Evolutionary conservation across 2,329 filamentous ascomycete genomes (phyloP).

Genomic region (Fusarium sp.): DNA sequence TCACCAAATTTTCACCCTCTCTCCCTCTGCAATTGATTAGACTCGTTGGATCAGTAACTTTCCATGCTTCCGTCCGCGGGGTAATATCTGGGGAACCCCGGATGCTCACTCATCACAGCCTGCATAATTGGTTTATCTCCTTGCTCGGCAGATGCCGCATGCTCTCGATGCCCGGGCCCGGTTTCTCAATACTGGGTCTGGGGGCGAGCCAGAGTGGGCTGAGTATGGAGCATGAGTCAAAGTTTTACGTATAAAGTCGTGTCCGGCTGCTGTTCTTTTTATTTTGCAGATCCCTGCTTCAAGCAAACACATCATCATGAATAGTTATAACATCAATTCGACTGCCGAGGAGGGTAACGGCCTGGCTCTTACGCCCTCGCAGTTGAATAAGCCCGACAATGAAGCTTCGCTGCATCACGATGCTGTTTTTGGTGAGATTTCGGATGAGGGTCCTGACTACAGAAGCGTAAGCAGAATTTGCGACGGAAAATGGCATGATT

Average conservation of each 20-base stretch:
- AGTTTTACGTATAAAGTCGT: conserved; percentile 2
- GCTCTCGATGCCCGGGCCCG: background rate
- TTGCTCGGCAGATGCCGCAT: background rate
- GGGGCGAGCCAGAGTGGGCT: conserved; percentile 3
- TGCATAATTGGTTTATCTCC: background rate
- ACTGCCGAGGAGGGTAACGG: background rate
- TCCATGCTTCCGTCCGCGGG: background rate
- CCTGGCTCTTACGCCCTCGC: background rate
- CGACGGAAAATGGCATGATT: background rate
- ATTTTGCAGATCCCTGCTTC: background rate
- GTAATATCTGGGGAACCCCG: background rate
- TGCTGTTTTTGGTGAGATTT: conserved; percentile 45
- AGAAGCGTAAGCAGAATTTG: conserved; percentile 36
- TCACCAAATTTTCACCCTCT: background rate
- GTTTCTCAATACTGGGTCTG: conserved; percentile 3
- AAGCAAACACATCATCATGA: background rate
- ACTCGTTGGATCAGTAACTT: background rate
- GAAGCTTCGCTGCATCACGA: conserved; percentile 28
- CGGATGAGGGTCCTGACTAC: conserved; percentile 44
- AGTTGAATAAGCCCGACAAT: background rate
- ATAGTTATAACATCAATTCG: background rate
- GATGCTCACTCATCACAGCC: background rate
- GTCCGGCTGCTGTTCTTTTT: background rate
- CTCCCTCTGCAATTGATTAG: background rate
- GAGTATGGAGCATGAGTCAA: conserved; percentile 2